Evolutionary conservation across 176 grass and related monocot species (phyloP).

Genomic region (Alloteropsis semialata): DNA sequence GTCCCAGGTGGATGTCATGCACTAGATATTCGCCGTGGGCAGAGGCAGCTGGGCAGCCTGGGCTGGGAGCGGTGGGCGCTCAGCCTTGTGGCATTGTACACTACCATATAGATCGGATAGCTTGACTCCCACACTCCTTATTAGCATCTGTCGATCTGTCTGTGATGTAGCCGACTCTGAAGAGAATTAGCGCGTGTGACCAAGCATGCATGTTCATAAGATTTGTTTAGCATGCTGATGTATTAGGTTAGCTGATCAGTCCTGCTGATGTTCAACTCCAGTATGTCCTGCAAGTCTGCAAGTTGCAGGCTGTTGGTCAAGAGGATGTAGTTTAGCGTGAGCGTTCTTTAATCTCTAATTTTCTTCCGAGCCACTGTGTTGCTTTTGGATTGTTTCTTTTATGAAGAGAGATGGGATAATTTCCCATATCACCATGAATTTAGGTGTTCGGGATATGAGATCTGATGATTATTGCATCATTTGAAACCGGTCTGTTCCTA

Average conservation of each 20-base stretch:
- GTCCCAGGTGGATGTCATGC: neutral
- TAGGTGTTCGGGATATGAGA: no score
- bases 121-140: neutral
- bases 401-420: no score
- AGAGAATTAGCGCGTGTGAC: slow-evolving; percentile 5
- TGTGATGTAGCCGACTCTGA: slow-evolving; percentile 1
- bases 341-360: neutral
- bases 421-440: no score
- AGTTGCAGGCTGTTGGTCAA: slow-evolving; percentile 16
- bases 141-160: neutral
- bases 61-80: neutral
- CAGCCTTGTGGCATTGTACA: slow-evolving; percentile 1
- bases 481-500: no score
- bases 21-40: neutral
- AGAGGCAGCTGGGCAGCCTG: neutral
- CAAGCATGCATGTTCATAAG: slow-evolving; percentile 36
- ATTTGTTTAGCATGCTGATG: slow-evolving; percentile 29
- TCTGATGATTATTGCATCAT: no score
- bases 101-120: slow-evolving; percentile 7
- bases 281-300: neutral
- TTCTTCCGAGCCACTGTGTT: neutral
- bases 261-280: neutral
- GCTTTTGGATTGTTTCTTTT: neutral
- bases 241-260: slow-evolving; percentile 26
- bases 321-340: neutral